Evolutionary conservation across 1,284 basidiomycete species (phyloP).

Genomic region (Earliella scabrosa): DNA sequence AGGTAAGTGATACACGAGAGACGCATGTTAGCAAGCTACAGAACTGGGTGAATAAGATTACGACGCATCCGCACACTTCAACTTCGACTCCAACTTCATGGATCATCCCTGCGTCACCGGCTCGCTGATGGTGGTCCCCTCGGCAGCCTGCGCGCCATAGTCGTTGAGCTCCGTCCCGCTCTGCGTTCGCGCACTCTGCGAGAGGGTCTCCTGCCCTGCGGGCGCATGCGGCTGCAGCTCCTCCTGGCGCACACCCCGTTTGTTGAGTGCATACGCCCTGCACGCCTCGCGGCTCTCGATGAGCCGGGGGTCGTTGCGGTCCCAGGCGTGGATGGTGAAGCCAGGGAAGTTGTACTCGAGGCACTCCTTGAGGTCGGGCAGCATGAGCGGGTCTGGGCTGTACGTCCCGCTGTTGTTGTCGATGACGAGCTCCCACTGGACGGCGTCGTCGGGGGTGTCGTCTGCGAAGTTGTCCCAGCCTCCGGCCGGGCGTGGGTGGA

Average conservation of each 20-base stretch:
- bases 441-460: slow-evolving; percentile 50
- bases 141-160: not conserved
- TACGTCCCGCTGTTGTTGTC: slow-evolving; percentile 83
- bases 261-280: slow-evolving; percentile 60
- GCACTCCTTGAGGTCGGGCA: slow-evolving; percentile 58
- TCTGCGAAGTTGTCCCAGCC: slow-evolving; percentile 71
- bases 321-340: slow-evolving; percentile 58
- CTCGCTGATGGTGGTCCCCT: slow-evolving; percentile 9
- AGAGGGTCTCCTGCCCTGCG: slow-evolving; percentile 57
- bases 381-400: slow-evolving; percentile 60
- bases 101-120: too few relatives aligned
- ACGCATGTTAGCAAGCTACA: too few relatives aligned
- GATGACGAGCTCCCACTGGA: slow-evolving; percentile 74
- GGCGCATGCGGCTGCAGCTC: slow-evolving; percentile 65
- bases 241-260: slow-evolving; percentile 56
- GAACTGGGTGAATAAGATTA: too few relatives aligned
- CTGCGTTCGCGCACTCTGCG: slow-evolving; percentile 24
- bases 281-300: slow-evolving; percentile 65
- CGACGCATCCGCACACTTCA: too few relatives aligned
- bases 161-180: not conserved
- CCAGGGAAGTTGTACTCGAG: slow-evolving; percentile 75
- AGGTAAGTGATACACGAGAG: too few relatives aligned
- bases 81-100: too few relatives aligned
- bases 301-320: slow-evolving; percentile 62
- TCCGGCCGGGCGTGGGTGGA: slow-evolving; percentile 72